Base-by-base conservation (phyloP, 2,329 filamentous ascomycete species). In the Alternaria triticimaculans region DNA sequence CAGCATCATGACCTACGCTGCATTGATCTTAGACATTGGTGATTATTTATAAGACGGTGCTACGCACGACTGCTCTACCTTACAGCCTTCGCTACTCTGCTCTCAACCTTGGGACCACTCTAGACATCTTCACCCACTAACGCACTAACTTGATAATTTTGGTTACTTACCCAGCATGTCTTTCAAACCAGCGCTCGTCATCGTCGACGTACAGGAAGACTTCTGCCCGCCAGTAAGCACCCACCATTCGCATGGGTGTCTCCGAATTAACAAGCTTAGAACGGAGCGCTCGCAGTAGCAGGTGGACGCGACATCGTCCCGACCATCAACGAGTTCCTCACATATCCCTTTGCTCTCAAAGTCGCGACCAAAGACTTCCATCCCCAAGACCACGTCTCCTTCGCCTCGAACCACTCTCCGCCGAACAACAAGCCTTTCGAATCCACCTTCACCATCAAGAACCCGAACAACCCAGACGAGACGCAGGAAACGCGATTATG, bases 301-400 rank as follows among this genome's bases (percentile, higher is more conserved):
- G 82, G 86, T 54, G 96, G 90, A 68, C 90, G 93, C 68, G 82
- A 87, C 67, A 89, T 97, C 63, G 86, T 90, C 9, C 85, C 88
- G 3, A 69, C 86, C 18, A 86, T 98, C 81, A 97, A 97, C 84
- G 70, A 81, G 53, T 89, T 98, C 49, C 88, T 98, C 60, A 70
- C 80, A 5, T 84, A 90, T 23, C 89, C 91, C 50, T 96, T 97
- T 76, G 80, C 83, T 43, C 78, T 92, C 73, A 92, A 90, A 70
- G 83, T 98, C 69, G 93, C 93, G 48, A 97, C 95, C n/a, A 91
- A 93, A 78, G 96, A 99, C 87, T 96, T 89, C 85, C 96, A 99
- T 77, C 96, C 96, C 0, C 70, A 74, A 3, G 82, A 90, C 75
- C 95, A 98, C 84, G 85, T 97, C 78, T 97, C 95, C 45, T 99